Percentiles rank a stretch among this genome's conserved stretches.
phyloP scores from a whole-genome alignment of 2,329 filamentous ascomycete species.

The Acrocalymma vagum region DNA sequence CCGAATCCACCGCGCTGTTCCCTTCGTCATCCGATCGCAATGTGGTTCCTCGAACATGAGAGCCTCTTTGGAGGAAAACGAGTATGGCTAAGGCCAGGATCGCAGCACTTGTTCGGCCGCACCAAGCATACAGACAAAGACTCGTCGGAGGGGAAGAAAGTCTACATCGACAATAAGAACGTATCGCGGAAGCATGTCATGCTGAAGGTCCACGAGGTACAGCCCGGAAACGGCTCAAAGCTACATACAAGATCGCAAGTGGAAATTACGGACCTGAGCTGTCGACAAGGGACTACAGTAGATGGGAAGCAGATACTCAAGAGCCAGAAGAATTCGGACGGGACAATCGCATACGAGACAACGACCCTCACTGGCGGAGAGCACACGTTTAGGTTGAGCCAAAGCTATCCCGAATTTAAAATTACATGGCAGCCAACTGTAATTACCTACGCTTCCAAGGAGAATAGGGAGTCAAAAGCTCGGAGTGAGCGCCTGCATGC shows the following conservation, averaged over 20 bases:
- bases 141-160: conserved; percentile 42
- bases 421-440: conserved; percentile 82
- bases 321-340: conserved; percentile 60
- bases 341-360: conserved; percentile 32
- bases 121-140: conserved; percentile 67
- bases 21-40: conserved; percentile 33
- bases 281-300: conserved; percentile 80
- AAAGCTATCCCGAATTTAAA: conserved; percentile 71
- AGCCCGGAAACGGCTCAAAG: conserved; percentile 71
- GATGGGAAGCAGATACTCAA: conserved; percentile 74
- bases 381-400: conserved; percentile 76
- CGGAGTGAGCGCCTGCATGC: conserved; percentile 74
- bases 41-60: conserved; percentile 66
- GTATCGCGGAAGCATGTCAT: conserved; percentile 90
- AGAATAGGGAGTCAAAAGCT: conserved; percentile 60
- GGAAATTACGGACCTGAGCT: conserved; percentile 79
- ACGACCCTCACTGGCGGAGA: conserved; percentile 43
- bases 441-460: conserved; percentile 81
- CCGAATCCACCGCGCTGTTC: too few species aligned
- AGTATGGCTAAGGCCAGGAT: conserved; percentile 86
- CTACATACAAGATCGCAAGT: conserved; percentile 73
- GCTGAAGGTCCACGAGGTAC: conserved; percentile 73
- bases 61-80: conserved; percentile 68
- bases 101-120: conserved; percentile 85
- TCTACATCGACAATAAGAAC: conserved; percentile 76